Percentiles rank a stretch among this genome's conserved stretches.
phyloP scores from a whole-genome alignment of 2,329 filamentous ascomycete species.

The Beauveria brongniartii region DNA sequence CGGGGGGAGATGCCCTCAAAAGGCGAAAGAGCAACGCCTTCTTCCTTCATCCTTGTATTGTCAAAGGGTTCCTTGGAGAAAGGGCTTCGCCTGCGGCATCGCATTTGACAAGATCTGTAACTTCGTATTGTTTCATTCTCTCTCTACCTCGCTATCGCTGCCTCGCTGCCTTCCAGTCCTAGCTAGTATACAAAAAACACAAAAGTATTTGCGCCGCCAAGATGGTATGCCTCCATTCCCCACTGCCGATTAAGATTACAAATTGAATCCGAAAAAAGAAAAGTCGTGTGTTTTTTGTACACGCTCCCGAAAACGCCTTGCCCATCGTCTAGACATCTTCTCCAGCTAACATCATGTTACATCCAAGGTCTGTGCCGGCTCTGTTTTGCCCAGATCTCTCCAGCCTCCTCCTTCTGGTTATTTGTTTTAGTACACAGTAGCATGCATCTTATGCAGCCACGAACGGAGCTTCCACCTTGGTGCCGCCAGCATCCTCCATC shows the following conservation, averaged over 20 bases:
- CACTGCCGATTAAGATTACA: background rate
- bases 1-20: no score
- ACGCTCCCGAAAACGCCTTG: background rate
- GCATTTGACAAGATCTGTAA: no score
- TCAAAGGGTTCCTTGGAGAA: no score
- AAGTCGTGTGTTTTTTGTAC: background rate
- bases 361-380: background rate
- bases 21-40: no score
- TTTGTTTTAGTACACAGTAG: background rate
- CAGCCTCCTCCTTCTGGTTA: background rate
- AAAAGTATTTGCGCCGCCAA: background rate
- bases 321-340: background rate
- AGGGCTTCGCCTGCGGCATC: no score
- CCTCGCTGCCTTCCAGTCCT: background rate
- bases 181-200: background rate
- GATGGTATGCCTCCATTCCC: background rate
- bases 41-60: no score
- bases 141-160: no score
- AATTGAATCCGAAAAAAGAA: background rate
- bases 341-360: background rate
- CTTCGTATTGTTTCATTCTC: background rate
- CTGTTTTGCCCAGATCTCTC: background rate
- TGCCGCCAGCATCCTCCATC: background rate
- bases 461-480: background rate
- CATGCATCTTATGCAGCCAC: background rate